Evolutionary conservation across 257 asterid genomes (phyloP).

Genomic region (Vinca minor): DNA sequence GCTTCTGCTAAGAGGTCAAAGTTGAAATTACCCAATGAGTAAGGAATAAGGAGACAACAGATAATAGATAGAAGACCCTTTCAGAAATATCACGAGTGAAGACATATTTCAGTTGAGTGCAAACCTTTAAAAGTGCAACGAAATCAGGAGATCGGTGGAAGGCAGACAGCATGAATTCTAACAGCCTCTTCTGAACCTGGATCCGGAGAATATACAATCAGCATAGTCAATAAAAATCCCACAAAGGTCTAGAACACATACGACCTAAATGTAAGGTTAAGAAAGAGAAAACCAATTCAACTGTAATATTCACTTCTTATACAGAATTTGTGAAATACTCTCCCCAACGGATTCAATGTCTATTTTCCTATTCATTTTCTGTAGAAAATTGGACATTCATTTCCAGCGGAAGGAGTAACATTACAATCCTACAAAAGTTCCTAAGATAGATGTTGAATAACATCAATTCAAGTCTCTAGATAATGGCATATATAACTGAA

Average conservation of each 20-base stretch:
- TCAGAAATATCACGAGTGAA: not conserved
- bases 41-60: slow-evolving; percentile 9
- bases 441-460: not conserved
- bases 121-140: slow-evolving; percentile 82
- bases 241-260: not conserved
- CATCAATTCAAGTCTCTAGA: not conserved
- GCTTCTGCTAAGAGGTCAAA: slow-evolving; percentile 49
- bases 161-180: slow-evolving; percentile 82
- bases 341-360: too few species aligned
- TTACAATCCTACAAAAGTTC: not conserved
- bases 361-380: too few species aligned
- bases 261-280: not conserved
- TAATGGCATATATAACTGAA: not conserved
- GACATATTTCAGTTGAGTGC: slow-evolving; percentile 2
- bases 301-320: not conserved
- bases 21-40: slow-evolving; percentile 2
- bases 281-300: not conserved
- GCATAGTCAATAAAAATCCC: not conserved
- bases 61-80: not conserved
- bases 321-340: not conserved
- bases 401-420: too few species aligned
- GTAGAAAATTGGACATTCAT: too few species aligned
- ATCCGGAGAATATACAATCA: not conserved
- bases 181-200: slow-evolving; percentile 77
- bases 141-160: slow-evolving; percentile 73